Conservation (phyloP, 768 basidiomycete species). For the Lentinula sp. region DNA sequence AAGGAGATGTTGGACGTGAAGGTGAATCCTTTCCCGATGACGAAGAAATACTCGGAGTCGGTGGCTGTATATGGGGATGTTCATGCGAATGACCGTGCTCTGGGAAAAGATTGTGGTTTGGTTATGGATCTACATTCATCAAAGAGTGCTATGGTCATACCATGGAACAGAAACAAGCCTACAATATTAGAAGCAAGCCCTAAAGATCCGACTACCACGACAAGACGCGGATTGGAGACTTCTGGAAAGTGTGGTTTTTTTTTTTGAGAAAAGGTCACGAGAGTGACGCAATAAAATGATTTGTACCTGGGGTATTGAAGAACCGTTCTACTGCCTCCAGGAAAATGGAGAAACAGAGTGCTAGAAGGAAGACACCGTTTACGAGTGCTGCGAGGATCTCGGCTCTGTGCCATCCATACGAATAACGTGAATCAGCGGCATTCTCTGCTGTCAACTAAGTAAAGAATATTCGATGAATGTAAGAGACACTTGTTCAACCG, state of each 20-base stretch:
- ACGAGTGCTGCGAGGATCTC: conserved; percentile 93
- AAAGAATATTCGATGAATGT: neutral
- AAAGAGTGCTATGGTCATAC: conserved; percentile 32
- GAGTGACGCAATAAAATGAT: conserved; percentile 11
- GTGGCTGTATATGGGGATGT: conserved; percentile 34
- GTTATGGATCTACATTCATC: neutral
- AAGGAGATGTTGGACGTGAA: conserved; percentile 16
- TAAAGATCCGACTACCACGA: conserved; percentile 85
- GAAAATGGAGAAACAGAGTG: conserved; percentile 93
- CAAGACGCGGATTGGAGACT: conserved; percentile 80
- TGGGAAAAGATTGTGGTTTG: conserved; percentile 17
- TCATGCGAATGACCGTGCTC: conserved; percentile 66
- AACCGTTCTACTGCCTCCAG: conserved; percentile 91
- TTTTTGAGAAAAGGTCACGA: conserved; percentile 7
- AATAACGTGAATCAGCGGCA: conserved; percentile 68
- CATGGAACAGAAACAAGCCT: conserved; percentile 93
- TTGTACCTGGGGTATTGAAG: conserved; percentile 71
- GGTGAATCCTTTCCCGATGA: conserved; percentile 21
- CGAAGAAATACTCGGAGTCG: conserved; percentile 11
- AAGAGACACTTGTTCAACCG: neutral
- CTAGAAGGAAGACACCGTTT: conserved; percentile 91
- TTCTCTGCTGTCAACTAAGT: conserved; percentile 58
- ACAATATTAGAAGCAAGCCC: conserved; percentile 90
- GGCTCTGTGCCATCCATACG: conserved; percentile 99
- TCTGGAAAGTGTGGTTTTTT: conserved; percentile 37